Evolutionary conservation across 2,329 filamentous ascomycete genomes (phyloP).

Genomic region (Chaetomium strumarium): DNA sequence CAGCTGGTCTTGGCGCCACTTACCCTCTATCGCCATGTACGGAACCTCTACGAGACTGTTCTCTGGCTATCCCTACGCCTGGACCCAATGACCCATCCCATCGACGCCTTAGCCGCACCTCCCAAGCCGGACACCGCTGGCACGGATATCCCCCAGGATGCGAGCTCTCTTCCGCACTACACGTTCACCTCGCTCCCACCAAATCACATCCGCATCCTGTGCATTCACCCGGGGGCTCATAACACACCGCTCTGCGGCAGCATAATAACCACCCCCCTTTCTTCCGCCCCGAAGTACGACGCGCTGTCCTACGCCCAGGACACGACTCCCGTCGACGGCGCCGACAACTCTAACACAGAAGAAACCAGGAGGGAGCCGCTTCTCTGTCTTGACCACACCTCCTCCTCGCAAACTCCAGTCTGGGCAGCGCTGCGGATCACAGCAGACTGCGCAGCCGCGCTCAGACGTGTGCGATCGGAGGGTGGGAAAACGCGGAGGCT

Average conservation of each 20-base stretch:
- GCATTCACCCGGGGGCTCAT: background rate
- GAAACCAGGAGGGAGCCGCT: background rate
- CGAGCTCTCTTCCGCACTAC: background rate
- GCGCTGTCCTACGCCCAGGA: background rate
- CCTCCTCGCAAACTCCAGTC: too few relatives aligned
- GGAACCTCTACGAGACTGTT: background rate
- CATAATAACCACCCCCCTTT: background rate
- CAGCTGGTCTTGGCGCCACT: slow-evolving; percentile 2
- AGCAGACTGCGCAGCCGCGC: background rate
- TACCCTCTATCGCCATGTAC: background rate
- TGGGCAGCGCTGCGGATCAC: background rate
- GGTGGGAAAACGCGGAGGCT: background rate
- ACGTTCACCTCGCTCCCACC: background rate
- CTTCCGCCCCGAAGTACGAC: background rate
- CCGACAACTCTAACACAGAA: background rate
- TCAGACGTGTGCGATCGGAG: background rate
- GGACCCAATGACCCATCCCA: too few relatives aligned
- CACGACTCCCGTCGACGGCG: background rate
- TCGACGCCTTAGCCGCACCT: background rate
- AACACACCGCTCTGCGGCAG: background rate
- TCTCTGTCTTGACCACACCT: too few relatives aligned
- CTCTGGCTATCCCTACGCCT: background rate
- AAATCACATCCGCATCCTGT: background rate
- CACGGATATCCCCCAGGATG: background rate
- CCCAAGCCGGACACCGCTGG: background rate